phyloP scores from a whole-genome alignment of 352 stramenopile species.

The Pythium insidiosum region DNA sequence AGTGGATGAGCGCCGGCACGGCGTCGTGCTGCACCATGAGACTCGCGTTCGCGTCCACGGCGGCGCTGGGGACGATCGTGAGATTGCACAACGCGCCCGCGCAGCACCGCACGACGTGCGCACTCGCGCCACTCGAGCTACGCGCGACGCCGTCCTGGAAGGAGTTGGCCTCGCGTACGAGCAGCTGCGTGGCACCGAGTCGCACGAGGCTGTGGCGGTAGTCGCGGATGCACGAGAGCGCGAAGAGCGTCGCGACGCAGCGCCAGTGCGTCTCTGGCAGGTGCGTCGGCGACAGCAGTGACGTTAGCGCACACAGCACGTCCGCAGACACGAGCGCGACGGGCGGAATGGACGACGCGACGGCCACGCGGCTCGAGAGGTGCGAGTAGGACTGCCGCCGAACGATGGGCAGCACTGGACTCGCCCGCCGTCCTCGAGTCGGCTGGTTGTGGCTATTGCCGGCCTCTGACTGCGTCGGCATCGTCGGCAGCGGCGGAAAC shows the following conservation, averaged over 20 bases:
- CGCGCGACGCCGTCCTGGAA: too few species aligned
- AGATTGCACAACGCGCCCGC: slow-evolving; percentile 55
- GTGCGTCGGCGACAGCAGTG: slow-evolving; percentile 24
- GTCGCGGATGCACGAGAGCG: slow-evolving; percentile 32
- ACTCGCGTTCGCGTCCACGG: slow-evolving; percentile 20
- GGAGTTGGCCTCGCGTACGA: slow-evolving; percentile 43
- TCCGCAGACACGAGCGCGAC: slow-evolving; percentile 19
- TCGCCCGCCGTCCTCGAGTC: not conserved
- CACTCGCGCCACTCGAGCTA: slow-evolving; percentile 6
- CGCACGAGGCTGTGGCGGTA: slow-evolving; percentile 36
- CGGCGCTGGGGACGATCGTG: slow-evolving; percentile 20
- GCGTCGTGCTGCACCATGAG: slow-evolving; percentile 59
- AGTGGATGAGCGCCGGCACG: slow-evolving; percentile 53
- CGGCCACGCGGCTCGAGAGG: slow-evolving; percentile 2
- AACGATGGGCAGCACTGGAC: not conserved
- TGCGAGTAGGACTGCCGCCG: slow-evolving; percentile 13
- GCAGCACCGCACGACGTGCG: slow-evolving; percentile 31
- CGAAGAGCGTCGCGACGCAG: slow-evolving; percentile 47
- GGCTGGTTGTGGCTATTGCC: slow-evolving; percentile 2
- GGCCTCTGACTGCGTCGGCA: too few species aligned
- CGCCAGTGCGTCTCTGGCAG: slow-evolving; percentile 51
- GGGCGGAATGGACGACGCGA: slow-evolving; percentile 7
- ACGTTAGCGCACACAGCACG: slow-evolving; percentile 30
- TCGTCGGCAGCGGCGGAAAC: slow-evolving; percentile 21
- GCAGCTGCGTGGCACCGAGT: slow-evolving; percentile 32